These are phyloP conservation scores for Leptosphaerulina australis DNA, from an alignment of 2,329 filamentous ascomycete genomes.

Conservation along the genomic window DNA sequence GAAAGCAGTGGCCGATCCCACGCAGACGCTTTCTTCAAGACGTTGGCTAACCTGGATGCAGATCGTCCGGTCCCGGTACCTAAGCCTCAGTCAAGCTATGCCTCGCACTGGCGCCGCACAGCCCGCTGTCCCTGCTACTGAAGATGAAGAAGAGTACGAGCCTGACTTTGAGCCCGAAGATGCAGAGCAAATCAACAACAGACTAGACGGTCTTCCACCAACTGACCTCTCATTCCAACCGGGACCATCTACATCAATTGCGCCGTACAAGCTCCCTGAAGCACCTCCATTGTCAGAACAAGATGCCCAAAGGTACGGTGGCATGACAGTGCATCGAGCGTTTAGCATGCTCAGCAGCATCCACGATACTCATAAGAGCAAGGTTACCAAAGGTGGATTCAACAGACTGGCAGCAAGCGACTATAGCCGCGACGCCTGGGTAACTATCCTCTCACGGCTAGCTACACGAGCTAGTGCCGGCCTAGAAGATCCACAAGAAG, in stretches of 20 bases:
- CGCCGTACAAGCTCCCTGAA: constrained; percentile 78
- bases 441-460: constrained; percentile 82
- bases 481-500: constrained; percentile 71
- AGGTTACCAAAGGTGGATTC: constrained; percentile 69
- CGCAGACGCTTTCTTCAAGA: not conserved
- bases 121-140: constrained; percentile 46
- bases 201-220: constrained; percentile 72
- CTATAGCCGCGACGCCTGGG: constrained; percentile 87
- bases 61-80: constrained; percentile 52
- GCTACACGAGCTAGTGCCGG: constrained; percentile 79
- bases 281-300: constrained; percentile 75
- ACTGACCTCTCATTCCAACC: constrained; percentile 57
- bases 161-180: constrained; percentile 83
- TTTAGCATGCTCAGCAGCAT: constrained; percentile 77
- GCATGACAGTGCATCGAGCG: constrained; percentile 75
- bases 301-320: constrained; percentile 74
- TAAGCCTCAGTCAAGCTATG: constrained; percentile 44
- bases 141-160: constrained; percentile 88
- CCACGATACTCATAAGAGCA: constrained; percentile 64
- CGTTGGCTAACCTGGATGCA: constrained; percentile 15
- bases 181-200: constrained; percentile 77
- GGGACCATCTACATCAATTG: constrained; percentile 54
- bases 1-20: no score
- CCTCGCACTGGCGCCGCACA: constrained; percentile 35
- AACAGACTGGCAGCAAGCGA: constrained; percentile 82